Conservation (phyloP, 2,329 filamentous ascomycete species). For the Arthrobotrys sinensis region DNA sequence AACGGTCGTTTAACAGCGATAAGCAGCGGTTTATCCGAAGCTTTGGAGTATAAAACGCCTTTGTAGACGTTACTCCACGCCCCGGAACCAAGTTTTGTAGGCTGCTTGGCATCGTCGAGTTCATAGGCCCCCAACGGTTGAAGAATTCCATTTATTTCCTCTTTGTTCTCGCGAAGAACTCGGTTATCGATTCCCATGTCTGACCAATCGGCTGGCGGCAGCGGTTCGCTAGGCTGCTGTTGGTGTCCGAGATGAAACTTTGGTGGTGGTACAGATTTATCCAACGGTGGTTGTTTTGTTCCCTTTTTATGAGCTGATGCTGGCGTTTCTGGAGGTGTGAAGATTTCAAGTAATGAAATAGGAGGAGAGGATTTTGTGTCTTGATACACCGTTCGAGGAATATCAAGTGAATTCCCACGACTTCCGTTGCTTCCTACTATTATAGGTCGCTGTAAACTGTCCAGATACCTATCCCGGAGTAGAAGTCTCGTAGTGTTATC, state of each 20-base stretch:
- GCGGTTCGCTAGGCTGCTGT: constrained; percentile 7
- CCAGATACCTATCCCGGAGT: constrained; percentile 46
- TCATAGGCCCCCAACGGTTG: constrained; percentile 28
- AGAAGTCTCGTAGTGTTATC: constrained; percentile 40
- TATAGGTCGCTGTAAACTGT: constrained; percentile 46
- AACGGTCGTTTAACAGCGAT: constrained; percentile 63
- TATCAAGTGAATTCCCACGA: constrained; percentile 40
- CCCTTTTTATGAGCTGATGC: constrained; percentile 7
- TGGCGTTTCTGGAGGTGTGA: constrained; percentile 49
- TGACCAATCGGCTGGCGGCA: constrained; percentile 21
- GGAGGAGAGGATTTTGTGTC: constrained; percentile 4
- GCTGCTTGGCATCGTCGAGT: constrained; percentile 35
- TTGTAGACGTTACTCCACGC: constrained; percentile 63
- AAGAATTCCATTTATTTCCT: constrained; percentile 12
- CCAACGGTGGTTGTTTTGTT: background rate
- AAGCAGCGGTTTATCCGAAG: constrained; percentile 7
- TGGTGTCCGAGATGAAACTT: constrained; percentile 25
- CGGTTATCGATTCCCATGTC: constrained; percentile 47
- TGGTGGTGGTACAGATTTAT: constrained; percentile 35
- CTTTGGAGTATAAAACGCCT: constrained; percentile 31
- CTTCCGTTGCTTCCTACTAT: constrained; percentile 33
- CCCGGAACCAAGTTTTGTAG: constrained; percentile 62
- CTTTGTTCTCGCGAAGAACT: constrained; percentile 10
- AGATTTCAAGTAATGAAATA: constrained; percentile 28
- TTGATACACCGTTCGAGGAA: constrained; percentile 37